Evolutionary conservation across 192 early-diverging fungal species (phyloP).

Genomic region (Linderina pennispora): DNA sequence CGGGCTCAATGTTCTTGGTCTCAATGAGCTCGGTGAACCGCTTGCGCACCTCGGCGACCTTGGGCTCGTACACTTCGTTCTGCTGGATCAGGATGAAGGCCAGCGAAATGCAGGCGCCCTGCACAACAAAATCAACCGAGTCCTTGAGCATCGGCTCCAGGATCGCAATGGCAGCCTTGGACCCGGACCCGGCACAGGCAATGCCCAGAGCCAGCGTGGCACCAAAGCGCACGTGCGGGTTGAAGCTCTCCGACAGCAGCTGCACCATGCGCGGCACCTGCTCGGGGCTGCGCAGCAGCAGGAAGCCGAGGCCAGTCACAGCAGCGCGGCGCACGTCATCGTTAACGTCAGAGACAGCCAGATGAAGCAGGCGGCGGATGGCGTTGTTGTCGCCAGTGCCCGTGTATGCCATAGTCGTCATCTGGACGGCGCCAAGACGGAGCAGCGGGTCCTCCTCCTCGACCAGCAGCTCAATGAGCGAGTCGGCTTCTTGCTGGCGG

Average conservation of each 20-base stretch:
- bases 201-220: conserved; percentile 95
- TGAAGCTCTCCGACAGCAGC: conserved; percentile 94
- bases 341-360: conserved; percentile 97
- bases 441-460: conserved; percentile 93
- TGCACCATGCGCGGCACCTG: conserved; percentile 99
- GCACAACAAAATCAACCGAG: conserved; percentile 94
- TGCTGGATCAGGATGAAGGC: conserved; percentile 97
- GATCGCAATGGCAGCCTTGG: conserved; percentile 82
- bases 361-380: conserved; percentile 87
- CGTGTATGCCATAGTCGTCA: conserved; percentile 95
- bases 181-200: conserved; percentile 93
- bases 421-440: conserved; percentile 95
- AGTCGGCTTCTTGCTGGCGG: conserved; percentile 90
- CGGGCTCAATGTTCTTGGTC: conserved; percentile 88
- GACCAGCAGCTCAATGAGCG: conserved; percentile 75
- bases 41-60: conserved; percentile 81
- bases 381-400: conserved; percentile 98
- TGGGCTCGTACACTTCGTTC: conserved; percentile 76
- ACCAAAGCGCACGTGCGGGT: conserved; percentile 97
- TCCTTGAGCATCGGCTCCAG: conserved; percentile 98
- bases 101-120: conserved; percentile 91
- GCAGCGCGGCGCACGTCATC: conserved; percentile 99
- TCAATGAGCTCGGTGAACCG: conserved; percentile 81
- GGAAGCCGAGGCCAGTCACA: conserved; percentile 93
- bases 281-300: conserved; percentile 84